phyloP scores from a whole-genome alignment of 768 basidiomycete species.

The Suillus decipiens region DNA sequence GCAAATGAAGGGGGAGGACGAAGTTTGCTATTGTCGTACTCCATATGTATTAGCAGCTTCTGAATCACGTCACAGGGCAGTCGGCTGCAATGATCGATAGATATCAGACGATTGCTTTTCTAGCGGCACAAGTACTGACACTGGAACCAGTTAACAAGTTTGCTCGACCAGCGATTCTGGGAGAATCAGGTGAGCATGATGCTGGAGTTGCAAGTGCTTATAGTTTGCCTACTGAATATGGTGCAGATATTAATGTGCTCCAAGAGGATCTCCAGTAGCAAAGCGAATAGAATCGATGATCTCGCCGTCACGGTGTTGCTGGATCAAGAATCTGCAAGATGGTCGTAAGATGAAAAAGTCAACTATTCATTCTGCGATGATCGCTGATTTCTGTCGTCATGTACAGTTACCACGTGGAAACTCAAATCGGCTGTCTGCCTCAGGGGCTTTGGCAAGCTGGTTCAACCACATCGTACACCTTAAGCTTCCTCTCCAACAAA shows the following conservation, averaged over 20 bases:
- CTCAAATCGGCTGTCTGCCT: not conserved
- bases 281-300: not conserved
- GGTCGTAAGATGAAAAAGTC: not conserved
- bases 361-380: not conserved
- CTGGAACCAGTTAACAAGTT: not conserved
- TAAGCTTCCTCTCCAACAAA: conserved; percentile 9
- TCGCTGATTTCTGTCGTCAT: not conserved
- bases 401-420: not conserved
- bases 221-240: not conserved
- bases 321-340: not conserved
- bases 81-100: conserved; percentile 11
- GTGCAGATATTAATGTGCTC: not conserved
- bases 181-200: not conserved
- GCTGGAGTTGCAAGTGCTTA: not conserved
- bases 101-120: not conserved
- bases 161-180: not conserved
- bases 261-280: not conserved
- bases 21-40: conserved; percentile 17
- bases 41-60: not conserved
- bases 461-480: not conserved
- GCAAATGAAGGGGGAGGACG: conserved; percentile 16
- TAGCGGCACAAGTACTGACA: not conserved
- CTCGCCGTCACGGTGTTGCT: too few species aligned
- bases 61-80: conserved; percentile 6
- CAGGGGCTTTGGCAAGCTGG: not conserved